Base-by-base conservation (phyloP, 148 eudicot genomes). In the Cornus kousa region DNA sequence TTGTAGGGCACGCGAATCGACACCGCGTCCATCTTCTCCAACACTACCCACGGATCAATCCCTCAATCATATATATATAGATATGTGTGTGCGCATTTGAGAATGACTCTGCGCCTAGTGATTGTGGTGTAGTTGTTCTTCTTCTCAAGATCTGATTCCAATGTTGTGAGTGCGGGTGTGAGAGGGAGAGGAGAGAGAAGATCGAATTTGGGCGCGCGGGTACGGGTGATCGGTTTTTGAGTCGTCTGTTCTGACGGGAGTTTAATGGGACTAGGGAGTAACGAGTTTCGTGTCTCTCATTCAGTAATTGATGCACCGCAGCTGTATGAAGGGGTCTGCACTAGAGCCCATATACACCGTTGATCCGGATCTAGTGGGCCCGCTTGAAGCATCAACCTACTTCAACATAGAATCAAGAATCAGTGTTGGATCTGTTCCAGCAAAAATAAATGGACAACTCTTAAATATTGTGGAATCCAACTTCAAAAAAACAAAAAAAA, bases 1-100 rank as follows among this genome's bases (percentile, higher is more conserved):
- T 62, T 75, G 80, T 85, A 85, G 5, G 87, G 87, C 40, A 85
- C 87, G 6, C 87, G 81, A 72, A 82, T 85, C 67, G 87, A 85
- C 19, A 75, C 73, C 28, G 72, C 72, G 65, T 85, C 87, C 87
- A 85, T 85, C 14, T 70, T 67, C 4, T 16, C 32, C 14, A 16
- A 2, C 59, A 16, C 59, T 53, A 2, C 0, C 59, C 59, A 53
- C 17, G 59, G 59, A 53, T 53, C 17, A 17, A 53, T 53, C 59
- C 12, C 59, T 53, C 59, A 53, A 16, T 53, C 19, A 53, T 14
- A 53, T 14, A 53, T 7, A 43, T 9, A 8, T 43, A 7, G 3
- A 43, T 43, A 9, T 43, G 48, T 43, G 48, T 43, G 48, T 43
- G 48, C 6, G 48, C 48, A 43, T 43, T 43, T 43, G 10, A 5